Base-by-base conservation (phyloP, 2,329 filamentous ascomycete genomes). In the Xylariaceae sp. region DNA sequence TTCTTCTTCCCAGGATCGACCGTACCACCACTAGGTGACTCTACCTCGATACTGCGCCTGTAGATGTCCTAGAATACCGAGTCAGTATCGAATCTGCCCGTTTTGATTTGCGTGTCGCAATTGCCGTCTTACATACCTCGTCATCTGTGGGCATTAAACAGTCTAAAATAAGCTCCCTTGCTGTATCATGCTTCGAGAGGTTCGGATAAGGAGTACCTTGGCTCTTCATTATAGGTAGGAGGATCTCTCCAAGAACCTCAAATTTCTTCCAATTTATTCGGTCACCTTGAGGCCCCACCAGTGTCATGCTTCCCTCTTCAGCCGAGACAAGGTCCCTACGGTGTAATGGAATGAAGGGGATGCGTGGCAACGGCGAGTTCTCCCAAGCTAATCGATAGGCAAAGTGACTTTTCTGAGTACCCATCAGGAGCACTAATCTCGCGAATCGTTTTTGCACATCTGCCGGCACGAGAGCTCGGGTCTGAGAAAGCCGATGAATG, bases 241-340 rank as follows among this genome's bases (percentile, higher is more conserved):
- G 83, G 4, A 97, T 90, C 65, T 98, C 93, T 6, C 93, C 93
- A 74, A 98, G 87, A 29, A 99, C 89, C 73, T 98, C 93, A 67
- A 98, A 99, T 71, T 99, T 99, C 74, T 89, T 92, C 95, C 95
- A 99, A 71, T 98, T 98, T 71, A 99, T 90, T 49, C 90, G 81
- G 60, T 91, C 85, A 61, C 81, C 85, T 57, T 85, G 81, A 2
- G 84, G 81, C 7, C 89, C 91, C 1, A 98, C 79, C 71, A 96
- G 93, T 0, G 95, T 98, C 67, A 85, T 86, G 73, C 95, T 97
- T 32, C 93, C 95, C 74, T 96, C 90, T 69, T 96, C 91, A 0
- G 95, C 93, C 12, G 90, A 91, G 1, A 96, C 91, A 20, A 99
- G 81, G 74, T 99, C 95, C 61, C 93, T 85, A 43, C 91, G 85